Base-by-base conservation (phyloP, 2,329 filamentous ascomycete species). In the Monosporascus sp. region DNA sequence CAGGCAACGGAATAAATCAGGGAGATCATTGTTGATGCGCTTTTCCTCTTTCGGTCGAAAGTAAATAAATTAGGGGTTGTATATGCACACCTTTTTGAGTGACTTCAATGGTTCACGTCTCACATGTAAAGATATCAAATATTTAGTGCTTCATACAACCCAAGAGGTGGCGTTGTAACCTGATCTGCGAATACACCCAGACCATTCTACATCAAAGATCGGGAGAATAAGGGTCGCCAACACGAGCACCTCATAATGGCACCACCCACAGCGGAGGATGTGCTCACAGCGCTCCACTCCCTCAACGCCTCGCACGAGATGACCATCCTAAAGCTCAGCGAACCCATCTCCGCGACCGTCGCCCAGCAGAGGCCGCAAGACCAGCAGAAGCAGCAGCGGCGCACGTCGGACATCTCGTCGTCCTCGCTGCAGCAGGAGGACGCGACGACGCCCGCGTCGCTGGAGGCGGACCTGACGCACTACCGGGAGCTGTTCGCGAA, bases 401-500 rank as follows among this genome's bases (percentile, higher is more conserved):
- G 87, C 58, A 85, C 78, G 35, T 95, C 90, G 4, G 89, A 94
- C 70, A 83, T 84, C 47, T 91, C 88, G 37, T 80, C 78, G 59
- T 74, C 82, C 56, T 78, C 80, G 24, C 78, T 85, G 57, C 43
- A 46, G 43, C 43, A 46, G 24, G 43, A 46, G 17, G 84, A 87
- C 60, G 83, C 80, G 56, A 82, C 84, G 18, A 89, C 86, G 9
- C 91, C 92, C 0, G 82, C 87, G 17, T 87, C 87, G 18, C 78
- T 97, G 7, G 85, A 89, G 59, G 89, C 89, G 28, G 93, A 97
- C 70, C 78, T 97, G 28, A 78, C 81, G 31, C 92, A 97, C 71
- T 97, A 97, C 75, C 91, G 89, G 74, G 92, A 97, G 72, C 82
- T 97, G 20, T 99, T 97, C 72, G 88, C 91, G 43, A 97, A 99